Percentiles rank a stretch among this genome's conserved stretches.
Conservation (phyloP, 1,284 basidiomycete species). For the Schizopora paradoxa region DNA sequence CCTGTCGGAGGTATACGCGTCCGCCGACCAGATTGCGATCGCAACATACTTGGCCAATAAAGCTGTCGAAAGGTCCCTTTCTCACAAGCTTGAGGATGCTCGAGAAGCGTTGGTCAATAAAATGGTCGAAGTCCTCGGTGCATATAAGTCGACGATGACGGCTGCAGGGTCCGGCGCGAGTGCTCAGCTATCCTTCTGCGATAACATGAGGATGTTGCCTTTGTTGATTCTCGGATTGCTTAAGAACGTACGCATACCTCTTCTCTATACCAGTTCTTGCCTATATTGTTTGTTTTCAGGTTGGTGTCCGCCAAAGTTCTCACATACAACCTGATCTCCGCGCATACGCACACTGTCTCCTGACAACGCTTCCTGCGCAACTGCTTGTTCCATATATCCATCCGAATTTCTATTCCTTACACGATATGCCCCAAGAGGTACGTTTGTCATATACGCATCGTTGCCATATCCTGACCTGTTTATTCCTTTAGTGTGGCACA, state of each 20-base stretch:
- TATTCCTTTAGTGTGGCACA: conserved; percentile 58
- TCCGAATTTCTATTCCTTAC: conserved; percentile 92
- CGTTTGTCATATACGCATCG: conserved; percentile 20
- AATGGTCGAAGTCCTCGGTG: conserved; percentile 84
- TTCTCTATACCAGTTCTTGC: conserved; percentile 6
- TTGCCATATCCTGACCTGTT: neutral
- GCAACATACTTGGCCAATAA: conserved; percentile 91
- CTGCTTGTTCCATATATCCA: conserved; percentile 91
- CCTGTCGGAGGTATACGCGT: conserved; percentile 91
- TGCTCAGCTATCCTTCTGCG: conserved; percentile 88
- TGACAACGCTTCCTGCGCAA: conserved; percentile 91
- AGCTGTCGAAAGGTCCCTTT: conserved; percentile 89
- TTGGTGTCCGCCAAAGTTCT: conserved; percentile 90
- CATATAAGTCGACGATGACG: conserved; percentile 97
- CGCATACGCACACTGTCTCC: conserved; percentile 89
- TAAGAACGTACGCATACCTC: conserved; percentile 72
- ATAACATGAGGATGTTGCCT: conserved; percentile 93
- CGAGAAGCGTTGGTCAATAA: conserved; percentile 89
- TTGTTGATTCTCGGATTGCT: conserved; percentile 84
- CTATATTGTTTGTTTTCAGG: conserved; percentile 38
- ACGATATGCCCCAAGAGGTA: conserved; percentile 93
- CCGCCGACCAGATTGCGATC: conserved; percentile 92
- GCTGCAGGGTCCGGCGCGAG: conserved; percentile 88
- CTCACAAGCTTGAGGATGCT: conserved; percentile 90
- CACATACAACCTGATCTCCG: conserved; percentile 96